Base-by-base conservation (phyloP, 495 filamentous ascomycete species). In the Penicillium steckii region DNA sequence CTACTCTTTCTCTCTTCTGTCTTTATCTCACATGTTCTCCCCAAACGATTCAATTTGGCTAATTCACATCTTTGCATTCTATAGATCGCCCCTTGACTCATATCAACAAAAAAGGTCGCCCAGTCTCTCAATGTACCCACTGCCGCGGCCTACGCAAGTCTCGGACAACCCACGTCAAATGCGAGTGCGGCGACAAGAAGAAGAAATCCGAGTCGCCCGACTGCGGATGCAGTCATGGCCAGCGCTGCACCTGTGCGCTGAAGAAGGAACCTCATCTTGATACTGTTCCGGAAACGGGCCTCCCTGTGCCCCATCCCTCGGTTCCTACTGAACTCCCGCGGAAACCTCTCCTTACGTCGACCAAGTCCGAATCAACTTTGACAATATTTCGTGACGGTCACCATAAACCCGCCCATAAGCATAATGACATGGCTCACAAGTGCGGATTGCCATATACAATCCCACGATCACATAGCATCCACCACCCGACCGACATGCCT, bases 101-200 rank as follows among this genome's bases (percentile, higher is more conserved):
- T 70, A 96, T 97, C 80, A 94, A 94, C 76, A 96, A 96, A 74
- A 97, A 99, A 73, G 94, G 94, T 71, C 88, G 94, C 60, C 94
- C 94, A 59, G 93, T 97, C 63, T 95, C 93, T 70, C 94, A 99
- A 87, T 99, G 94, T 72, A 80, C 89, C 62, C 94, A 97, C 77
- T 99, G 94, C 73, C 92, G 94, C 72, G 83, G 87, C 58, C 88
- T 95, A 77, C 91, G 94, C 82, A 97, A 97, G 81, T 94, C 92
- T 70, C 90, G 95, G 56, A 87, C 94, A 56, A 88, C 91, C 53
- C 94, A 99, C 74, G 84, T 92, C 60, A 93, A 92, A 75, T 99
- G 94, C 79, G 93, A 97, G 69, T 99, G 94, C 74, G 92, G 91
- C 69, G 91, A 94, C 71, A 95, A 93, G 83, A 77, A 77, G 60